Conservation (phyloP, 75 land plant genomes). For the Pseudotsuga menziesii region DNA sequence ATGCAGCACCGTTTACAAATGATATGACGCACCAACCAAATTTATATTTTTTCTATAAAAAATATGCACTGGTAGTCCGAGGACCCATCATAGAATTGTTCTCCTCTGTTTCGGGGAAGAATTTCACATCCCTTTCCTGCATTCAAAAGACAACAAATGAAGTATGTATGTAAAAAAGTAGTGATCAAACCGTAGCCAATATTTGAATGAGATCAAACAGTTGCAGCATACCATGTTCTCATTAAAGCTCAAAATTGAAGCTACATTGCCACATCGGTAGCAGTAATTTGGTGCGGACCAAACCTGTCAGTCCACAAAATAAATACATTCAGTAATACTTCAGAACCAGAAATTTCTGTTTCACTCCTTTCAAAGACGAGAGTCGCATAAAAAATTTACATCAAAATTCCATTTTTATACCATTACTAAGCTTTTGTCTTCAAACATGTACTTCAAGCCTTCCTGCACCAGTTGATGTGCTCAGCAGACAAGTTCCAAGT, state of each 20-base stretch:
- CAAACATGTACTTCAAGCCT: slow-evolving; percentile 46
- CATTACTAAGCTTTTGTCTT: slow-evolving; percentile 43
- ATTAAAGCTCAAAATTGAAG: slow-evolving; percentile 97
- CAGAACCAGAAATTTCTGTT: not conserved
- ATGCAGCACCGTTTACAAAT: not conserved
- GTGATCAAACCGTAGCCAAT: not conserved
- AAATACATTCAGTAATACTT: not conserved
- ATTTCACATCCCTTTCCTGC: slow-evolving; percentile 97
- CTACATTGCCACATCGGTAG: slow-evolving; percentile 99
- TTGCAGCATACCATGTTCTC: slow-evolving; percentile 69
- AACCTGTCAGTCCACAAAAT: slow-evolving; percentile 38
- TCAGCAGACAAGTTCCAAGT: slow-evolving; percentile 38
- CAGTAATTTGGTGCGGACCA: slow-evolving; percentile 99
- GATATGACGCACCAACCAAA: not conserved
- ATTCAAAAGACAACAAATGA: not conserved
- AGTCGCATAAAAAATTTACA: too few relatives aligned
- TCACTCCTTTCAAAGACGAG: not conserved
- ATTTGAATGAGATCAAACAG: not conserved
- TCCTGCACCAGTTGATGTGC: slow-evolving; percentile 44
- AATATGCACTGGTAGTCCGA: slow-evolving; percentile 87
- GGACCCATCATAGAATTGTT: slow-evolving; percentile 97
- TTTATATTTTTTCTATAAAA: slow-evolving; percentile 32
- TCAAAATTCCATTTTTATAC: slow-evolving; percentile 14
- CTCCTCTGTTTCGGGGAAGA: slow-evolving; percentile 97
- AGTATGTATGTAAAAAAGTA: not conserved